A percentile compares a stretch with the other conserved stretches of the same genome.
These are phyloP conservation scores for Cardamine chenopodiifolia DNA, from an alignment of 345 rosid genomes.

Conservation along the genomic window DNA sequence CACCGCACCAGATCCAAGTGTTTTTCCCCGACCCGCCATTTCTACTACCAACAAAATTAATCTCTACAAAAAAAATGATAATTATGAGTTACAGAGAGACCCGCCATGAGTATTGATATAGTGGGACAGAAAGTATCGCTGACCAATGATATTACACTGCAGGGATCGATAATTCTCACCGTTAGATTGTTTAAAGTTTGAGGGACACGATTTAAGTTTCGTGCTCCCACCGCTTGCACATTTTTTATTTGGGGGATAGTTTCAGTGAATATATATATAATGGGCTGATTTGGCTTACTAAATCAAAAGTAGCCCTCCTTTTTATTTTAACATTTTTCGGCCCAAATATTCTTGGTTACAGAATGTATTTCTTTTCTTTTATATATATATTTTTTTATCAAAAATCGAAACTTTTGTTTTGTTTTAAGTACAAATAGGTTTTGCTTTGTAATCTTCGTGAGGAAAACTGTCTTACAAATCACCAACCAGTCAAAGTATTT, in stretches of 20 bases:
- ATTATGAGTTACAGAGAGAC: not conserved
- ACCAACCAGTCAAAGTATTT: not conserved
- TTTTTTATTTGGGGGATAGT: not conserved
- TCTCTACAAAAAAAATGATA: not conserved
- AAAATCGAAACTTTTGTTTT: not conserved
- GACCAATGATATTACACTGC: conserved; percentile 50
- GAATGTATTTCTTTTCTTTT: not conserved
- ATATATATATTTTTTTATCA: not conserved
- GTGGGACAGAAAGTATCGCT: not conserved
- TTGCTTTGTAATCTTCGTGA: not conserved
- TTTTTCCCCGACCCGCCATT: conserved; percentile 94
- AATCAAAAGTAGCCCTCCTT: not conserved
- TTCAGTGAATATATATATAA: not conserved
- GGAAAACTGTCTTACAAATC: not conserved
- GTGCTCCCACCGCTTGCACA: conserved; percentile 5
- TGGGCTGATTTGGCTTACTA: conserved; percentile 13
- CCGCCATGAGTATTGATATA: conserved; percentile 44
- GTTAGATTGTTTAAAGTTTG: conserved; percentile 36
- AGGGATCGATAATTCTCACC: conserved; percentile 37
- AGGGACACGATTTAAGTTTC: conserved; percentile 40
- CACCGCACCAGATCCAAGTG: conserved; percentile 76
- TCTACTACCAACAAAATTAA: not conserved
- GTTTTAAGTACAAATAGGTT: not conserved
- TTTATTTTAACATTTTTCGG: not conserved
- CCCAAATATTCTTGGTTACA: not conserved